These are phyloP conservation scores for Colletotrichum truncatum DNA, from an alignment of 2,329 filamentous ascomycete species.

Conservation along the genomic window DNA sequence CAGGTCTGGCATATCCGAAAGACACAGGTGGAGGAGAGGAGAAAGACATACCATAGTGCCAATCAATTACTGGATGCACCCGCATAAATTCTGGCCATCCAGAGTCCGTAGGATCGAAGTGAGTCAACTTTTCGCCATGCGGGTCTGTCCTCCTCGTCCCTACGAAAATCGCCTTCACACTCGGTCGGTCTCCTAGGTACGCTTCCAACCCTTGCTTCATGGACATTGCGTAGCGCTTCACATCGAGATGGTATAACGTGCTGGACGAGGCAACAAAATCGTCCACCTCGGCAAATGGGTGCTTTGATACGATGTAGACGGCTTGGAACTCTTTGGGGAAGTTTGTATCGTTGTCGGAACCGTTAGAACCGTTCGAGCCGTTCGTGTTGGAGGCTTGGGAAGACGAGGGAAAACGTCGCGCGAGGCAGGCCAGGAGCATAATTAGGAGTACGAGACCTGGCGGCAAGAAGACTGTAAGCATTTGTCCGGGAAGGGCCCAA, in stretches of 20 bases:
- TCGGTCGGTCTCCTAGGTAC: slow-evolving; percentile 73
- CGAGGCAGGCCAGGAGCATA: slow-evolving; percentile 77
- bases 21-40: not conserved
- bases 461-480: not conserved
- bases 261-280: slow-evolving; percentile 79
- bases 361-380: slow-evolving; percentile 22
- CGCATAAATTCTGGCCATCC: slow-evolving; percentile 95
- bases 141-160: slow-evolving; percentile 93
- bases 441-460: slow-evolving; percentile 82
- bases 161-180: slow-evolving; percentile 83
- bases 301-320: slow-evolving; percentile 86
- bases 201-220: slow-evolving; percentile 84
- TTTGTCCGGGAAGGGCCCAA: not conserved
- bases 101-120: slow-evolving; percentile 87
- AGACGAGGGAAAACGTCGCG: slow-evolving; percentile 44
- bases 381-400: slow-evolving; percentile 33
- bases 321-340: slow-evolving; percentile 69
- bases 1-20: no score
- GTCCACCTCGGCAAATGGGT: slow-evolving; percentile 89
- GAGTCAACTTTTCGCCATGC: slow-evolving; percentile 79
- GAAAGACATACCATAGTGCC: slow-evolving; percentile 75
- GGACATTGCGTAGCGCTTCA: slow-evolving; percentile 77
- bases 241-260: slow-evolving; percentile 75
- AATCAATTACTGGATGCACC: slow-evolving; percentile 95
- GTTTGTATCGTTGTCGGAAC: slow-evolving; percentile 21